Percentiles rank a stretch among this genome's conserved stretches.
Evolutionary conservation across 2,329 filamentous ascomycete genomes (phyloP).

Genomic region (Aspergillus calidoustus): DNA sequence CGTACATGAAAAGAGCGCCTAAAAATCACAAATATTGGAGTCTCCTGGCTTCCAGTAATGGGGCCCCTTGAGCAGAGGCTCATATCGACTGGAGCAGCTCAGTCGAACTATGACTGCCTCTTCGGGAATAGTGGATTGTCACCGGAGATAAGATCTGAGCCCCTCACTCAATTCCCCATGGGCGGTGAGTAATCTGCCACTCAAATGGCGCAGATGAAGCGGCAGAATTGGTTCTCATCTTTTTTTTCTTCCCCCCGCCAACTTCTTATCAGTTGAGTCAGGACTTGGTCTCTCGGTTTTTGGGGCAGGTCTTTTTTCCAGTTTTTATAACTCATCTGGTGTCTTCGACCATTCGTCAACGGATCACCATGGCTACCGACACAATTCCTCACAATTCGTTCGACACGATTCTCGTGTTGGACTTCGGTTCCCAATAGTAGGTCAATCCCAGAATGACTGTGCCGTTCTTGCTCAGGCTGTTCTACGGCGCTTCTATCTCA

Average conservation of each 20-base stretch:
- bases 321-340: neutral
- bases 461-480: neutral
- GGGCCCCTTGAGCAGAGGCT: neutral
- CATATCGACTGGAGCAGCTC: neutral
- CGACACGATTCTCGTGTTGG: conserved; percentile 73
- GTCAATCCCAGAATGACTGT: neutral
- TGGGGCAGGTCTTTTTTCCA: conserved; percentile 7
- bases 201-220: neutral
- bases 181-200: conserved; percentile 12
- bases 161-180: conserved; percentile 8
- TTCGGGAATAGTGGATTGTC: conserved; percentile 10
- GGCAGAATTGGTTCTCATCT: conserved; percentile 16
- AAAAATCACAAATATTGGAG: no score
- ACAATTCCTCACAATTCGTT: conserved; percentile 41
- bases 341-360: neutral
- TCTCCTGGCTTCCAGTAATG: neutral
- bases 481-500: neutral
- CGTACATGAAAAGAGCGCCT: no score
- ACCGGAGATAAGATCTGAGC: conserved; percentile 18
- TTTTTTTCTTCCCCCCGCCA: conserved; percentile 13
- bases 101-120: neutral
- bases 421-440: conserved; percentile 60
- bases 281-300: conserved; percentile 12
- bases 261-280: conserved; percentile 15
- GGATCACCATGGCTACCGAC: conserved; percentile 22